Base-by-base conservation (phyloP, 495 filamentous ascomycete genomes). In the Clavariopsis aquatica region DNA sequence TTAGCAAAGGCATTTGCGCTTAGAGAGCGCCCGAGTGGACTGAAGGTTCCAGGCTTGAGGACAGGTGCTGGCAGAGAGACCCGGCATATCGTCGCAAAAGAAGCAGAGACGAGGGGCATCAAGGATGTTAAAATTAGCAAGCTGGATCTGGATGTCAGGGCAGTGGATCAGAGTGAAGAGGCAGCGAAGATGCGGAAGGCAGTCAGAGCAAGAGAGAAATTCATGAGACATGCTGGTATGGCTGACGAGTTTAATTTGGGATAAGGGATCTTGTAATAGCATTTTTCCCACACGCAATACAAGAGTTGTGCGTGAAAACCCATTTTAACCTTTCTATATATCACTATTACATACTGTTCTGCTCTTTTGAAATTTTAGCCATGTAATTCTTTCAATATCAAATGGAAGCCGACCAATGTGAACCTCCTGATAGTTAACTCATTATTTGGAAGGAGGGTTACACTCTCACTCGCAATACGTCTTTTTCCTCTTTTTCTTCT, bases 201-300 rank as follows among this genome's bases (percentile, higher is more conserved):
- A 6, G 68, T 70, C 17, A 66, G 68, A 38, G 62, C 95, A 87
- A 81, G 83, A 66, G 82, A 80, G 76, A 94, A 94, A 85, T 89
- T 93, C 84, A 88, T 79, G 78, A 81, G 85, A 74, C 80, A 88
- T 29, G 89, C 90, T 85, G 82, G 84, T 70, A 81, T 81, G 26
- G 87, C 90, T 13, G 85, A 81, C 69, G 92, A 96, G 77, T 96
- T 96, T 73, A 96, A 96, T 76, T 83, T 96, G 71, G 92, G 91
- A 4, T 96, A 70, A 81, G n/a, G 38, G 38, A 43, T 17, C n/a
- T 12, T 12, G 12, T 43, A 43, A 43, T 3, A n/a, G 13, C 31
- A 36, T 6, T 36, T 36, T 6, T 36, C 6, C 13, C 31, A 6
- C 31, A 6, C 6, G 13, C 38, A 43, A 43, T 8, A 17, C 15